Evolutionary conservation across 225 moss, liverwort and hornwort genomes (phyloP).

Genomic region (Lunularia cruciata): DNA sequence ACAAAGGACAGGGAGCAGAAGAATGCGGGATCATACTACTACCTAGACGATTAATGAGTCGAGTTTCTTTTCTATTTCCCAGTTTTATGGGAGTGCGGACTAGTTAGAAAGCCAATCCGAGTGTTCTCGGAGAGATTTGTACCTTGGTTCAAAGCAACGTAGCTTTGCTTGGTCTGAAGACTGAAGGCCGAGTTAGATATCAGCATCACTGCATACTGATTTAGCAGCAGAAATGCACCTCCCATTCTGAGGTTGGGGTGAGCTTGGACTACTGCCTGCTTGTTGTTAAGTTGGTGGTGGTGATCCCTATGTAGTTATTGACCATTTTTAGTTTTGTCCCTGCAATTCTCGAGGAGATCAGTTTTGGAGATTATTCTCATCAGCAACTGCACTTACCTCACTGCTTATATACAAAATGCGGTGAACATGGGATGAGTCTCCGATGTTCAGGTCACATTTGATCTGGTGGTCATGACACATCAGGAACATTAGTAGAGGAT

Average conservation of each 20-base stretch:
- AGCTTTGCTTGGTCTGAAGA: constrained; percentile 6
- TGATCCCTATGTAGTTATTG: constrained; percentile 13
- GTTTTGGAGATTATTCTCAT: constrained; percentile 15
- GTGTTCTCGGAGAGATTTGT: constrained; percentile 24
- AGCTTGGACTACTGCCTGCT: background rate
- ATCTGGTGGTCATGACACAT: background rate
- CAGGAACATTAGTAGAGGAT: background rate
- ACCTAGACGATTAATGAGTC: constrained; percentile 74
- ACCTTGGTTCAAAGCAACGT: constrained; percentile 9
- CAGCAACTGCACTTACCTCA: constrained; percentile 14
- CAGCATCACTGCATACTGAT: background rate
- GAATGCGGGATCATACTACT: constrained; percentile 93
- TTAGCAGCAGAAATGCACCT: background rate
- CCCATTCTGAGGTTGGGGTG: background rate
- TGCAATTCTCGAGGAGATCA: constrained; percentile 5
- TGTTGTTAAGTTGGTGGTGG: background rate
- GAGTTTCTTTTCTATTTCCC: constrained; percentile 33
- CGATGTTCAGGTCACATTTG: background rate
- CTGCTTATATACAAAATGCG: background rate
- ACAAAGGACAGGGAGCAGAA: constrained; percentile 99
- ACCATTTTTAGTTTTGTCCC: constrained; percentile 26
- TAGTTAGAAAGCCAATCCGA: constrained; percentile 27
- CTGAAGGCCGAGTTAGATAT: constrained; percentile 5
- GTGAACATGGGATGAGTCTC: background rate
- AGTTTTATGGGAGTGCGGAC: constrained; percentile 36